Conservation (phyloP, 352 stramenopile species). For the Phytopythium chamaehyphon region DNA sequence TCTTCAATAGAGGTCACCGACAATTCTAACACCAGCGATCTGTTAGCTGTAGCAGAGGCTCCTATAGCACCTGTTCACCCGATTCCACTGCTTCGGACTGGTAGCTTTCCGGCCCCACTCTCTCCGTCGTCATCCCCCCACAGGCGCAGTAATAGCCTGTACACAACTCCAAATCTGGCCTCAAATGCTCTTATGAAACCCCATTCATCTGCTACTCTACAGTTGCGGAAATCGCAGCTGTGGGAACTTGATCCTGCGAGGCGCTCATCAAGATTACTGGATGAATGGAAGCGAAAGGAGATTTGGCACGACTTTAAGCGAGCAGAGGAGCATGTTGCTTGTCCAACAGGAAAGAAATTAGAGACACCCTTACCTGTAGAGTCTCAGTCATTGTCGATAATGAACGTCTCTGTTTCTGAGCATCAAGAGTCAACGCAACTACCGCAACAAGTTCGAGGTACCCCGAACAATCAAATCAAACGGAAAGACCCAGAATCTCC, state of each 20-base stretch:
- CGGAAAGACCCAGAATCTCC: slow-evolving; percentile 9
- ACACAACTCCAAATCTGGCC: slow-evolving; percentile 11
- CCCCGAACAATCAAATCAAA: not conserved
- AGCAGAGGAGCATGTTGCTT: slow-evolving; percentile 45
- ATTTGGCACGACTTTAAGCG: slow-evolving; percentile 74
- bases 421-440: not conserved
- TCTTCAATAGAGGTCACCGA: too few species aligned
- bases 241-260: slow-evolving; percentile 28
- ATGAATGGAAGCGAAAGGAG: slow-evolving; percentile 70
- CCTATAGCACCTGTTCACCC: slow-evolving; percentile 27
- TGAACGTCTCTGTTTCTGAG: not conserved
- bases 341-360: slow-evolving; percentile 11
- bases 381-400: not conserved
- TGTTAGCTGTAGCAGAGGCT: not conserved
- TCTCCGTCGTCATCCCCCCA: slow-evolving; percentile 28
- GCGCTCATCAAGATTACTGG: slow-evolving; percentile 45
- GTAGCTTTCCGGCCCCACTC: slow-evolving; percentile 2
- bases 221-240: slow-evolving; percentile 31
- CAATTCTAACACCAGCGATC: not conserved
- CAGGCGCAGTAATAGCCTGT: slow-evolving; percentile 41
- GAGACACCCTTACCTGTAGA: not conserved
- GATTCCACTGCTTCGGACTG: slow-evolving; percentile 11
- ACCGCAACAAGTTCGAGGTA: not conserved
- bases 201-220: slow-evolving; percentile 8
- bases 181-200: slow-evolving; percentile 17